These are phyloP conservation scores for Tolypocladium ophioglossoides DNA, from an alignment of 2,329 filamentous ascomycete genomes.

Conservation along the genomic window DNA sequence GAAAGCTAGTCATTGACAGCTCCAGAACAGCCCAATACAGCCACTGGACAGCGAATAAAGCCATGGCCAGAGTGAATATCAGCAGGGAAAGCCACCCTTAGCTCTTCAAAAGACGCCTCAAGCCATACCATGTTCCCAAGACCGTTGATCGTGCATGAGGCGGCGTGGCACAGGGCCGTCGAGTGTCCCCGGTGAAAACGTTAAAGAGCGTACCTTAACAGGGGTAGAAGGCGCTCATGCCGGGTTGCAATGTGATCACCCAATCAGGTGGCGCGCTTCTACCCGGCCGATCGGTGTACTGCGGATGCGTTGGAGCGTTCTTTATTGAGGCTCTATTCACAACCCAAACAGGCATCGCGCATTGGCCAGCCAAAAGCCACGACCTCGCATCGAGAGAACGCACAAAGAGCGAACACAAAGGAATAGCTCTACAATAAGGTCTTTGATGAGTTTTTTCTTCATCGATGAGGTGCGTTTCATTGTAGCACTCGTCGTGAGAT, in stretches of 20 bases:
- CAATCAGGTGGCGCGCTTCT: not conserved
- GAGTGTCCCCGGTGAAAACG: not conserved
- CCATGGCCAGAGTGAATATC: not conserved
- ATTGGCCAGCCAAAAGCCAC: not conserved
- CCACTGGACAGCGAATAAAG: not conserved
- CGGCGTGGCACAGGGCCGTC: not conserved
- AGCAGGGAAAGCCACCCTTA: not conserved
- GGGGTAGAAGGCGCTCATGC: not conserved
- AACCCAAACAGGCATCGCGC: constrained; percentile 11
- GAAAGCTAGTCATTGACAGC: not conserved
- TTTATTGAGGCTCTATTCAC: constrained; percentile 16
- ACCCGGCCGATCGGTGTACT: too few species aligned
- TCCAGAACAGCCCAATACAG: not conserved
- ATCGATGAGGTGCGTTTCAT: not conserved
- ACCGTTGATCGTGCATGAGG: not conserved
- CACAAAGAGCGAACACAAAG: not conserved
- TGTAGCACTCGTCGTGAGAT: not conserved
- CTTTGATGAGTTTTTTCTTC: not conserved
- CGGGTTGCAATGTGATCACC: not conserved
- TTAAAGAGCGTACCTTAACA: too few species aligned
- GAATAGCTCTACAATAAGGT: not conserved
- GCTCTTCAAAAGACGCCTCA: not conserved
- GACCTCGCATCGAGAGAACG: too few species aligned
- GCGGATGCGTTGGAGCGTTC: too few species aligned
- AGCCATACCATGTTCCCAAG: not conserved